phyloP scores from a whole-genome alignment of 495 filamentous ascomycete species.

The Lepraria neglecta region DNA sequence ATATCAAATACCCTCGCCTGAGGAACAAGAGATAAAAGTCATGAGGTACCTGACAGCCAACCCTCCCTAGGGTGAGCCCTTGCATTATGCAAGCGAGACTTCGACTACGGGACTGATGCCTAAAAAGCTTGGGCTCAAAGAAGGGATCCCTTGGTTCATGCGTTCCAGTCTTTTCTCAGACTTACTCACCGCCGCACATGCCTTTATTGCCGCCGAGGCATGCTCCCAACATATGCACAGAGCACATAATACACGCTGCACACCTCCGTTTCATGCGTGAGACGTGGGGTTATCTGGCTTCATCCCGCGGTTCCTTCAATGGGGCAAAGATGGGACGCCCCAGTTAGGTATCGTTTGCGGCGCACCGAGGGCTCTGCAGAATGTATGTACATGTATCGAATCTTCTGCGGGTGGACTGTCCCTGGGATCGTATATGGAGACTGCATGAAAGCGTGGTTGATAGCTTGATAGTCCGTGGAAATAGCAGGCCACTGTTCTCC shows the following conservation, averaged over 20 bases:
- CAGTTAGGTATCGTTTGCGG: background rate
- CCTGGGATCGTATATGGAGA: background rate
- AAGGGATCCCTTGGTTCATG: constrained; percentile 12
- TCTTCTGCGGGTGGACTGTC: too few species aligned
- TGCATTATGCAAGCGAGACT: constrained; percentile 19
- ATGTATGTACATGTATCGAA: too few species aligned
- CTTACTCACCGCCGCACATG: constrained; percentile 13
- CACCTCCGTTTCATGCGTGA: constrained; percentile 6
- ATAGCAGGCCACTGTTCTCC: background rate
- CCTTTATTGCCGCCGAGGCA: constrained; percentile 18
- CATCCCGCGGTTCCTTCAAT: constrained; percentile 14
- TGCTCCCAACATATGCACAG: constrained; percentile 13
- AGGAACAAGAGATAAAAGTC: background rate
- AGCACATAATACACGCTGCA: constrained; percentile 7
- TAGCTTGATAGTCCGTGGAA: too few species aligned
- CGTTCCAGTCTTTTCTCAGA: constrained; percentile 14
- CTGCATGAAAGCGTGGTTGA: constrained; percentile 2
- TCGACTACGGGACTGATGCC: background rate
- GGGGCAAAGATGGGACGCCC: constrained; percentile 2
- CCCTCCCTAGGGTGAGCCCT: constrained; percentile 7
- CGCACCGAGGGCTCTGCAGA: too few species aligned
- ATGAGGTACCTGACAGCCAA: constrained; percentile 21
- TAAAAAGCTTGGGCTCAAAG: constrained; percentile 4
- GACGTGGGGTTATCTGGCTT: background rate
- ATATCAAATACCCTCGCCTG: background rate